These are phyloP conservation scores for Pichia pseudocactophila DNA, from an alignment of 805 yeast species.

Conservation along the genomic window DNA sequence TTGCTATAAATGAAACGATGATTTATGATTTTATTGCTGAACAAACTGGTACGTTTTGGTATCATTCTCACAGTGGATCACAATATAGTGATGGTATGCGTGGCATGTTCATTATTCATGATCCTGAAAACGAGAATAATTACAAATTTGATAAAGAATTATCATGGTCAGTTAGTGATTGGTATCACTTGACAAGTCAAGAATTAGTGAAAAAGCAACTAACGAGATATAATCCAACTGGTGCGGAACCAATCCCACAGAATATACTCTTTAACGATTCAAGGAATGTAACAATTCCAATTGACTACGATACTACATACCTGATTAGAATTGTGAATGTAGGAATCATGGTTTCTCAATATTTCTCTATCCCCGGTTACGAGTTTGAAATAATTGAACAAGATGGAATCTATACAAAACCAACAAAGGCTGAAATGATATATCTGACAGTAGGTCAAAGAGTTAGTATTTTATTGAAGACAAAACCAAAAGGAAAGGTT, in stretches of 20 bases:
- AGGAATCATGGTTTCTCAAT: slow-evolving; percentile 71
- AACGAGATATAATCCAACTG: slow-evolving; percentile 68
- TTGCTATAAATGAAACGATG: slow-evolving; percentile 56
- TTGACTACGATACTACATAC: slow-evolving; percentile 55
- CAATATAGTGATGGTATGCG: slow-evolving; percentile 76
- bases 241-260: slow-evolving; percentile 77
- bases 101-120: slow-evolving; percentile 60
- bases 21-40: slow-evolving; percentile 64
- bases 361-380: slow-evolving; percentile 59
- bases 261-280: slow-evolving; percentile 59
- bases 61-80: slow-evolving; percentile 69
- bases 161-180: slow-evolving; percentile 48
- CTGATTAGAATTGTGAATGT: slow-evolving; percentile 54
- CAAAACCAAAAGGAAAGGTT: slow-evolving; percentile 33
- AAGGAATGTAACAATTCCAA: slow-evolving; percentile 43
- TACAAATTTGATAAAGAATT: slow-evolving; percentile 58
- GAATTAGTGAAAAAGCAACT: slow-evolving; percentile 41
- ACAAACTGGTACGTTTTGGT: slow-evolving; percentile 78
- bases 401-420: slow-evolving; percentile 63
- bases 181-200: slow-evolving; percentile 49
- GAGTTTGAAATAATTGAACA: slow-evolving; percentile 63
- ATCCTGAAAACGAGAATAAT: slow-evolving; percentile 34
- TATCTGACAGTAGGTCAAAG: slow-evolving; percentile 79
- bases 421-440: slow-evolving; percentile 43
- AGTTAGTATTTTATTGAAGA: slow-evolving; percentile 55